These are phyloP conservation scores for Hsuehochloa calcarea DNA, from an alignment of 176 grass and related monocot genomes.

Conservation along the genomic window DNA sequence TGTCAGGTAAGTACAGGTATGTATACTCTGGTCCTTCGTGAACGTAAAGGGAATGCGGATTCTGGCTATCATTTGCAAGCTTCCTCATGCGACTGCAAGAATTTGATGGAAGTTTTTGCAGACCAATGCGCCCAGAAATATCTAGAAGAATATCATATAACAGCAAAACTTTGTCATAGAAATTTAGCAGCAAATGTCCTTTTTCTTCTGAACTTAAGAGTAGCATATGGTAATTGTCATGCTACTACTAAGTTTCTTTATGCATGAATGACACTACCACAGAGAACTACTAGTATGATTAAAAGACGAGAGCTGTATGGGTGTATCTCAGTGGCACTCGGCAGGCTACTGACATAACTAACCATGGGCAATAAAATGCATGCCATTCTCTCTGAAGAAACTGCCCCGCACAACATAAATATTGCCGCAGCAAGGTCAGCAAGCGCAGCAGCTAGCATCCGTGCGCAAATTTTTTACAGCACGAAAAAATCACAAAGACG, in stretches of 20 bases:
- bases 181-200: not conserved
- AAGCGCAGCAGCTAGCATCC: not conserved
- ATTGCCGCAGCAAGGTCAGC: not conserved
- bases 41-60: not conserved
- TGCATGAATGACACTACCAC: not conserved
- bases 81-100: not conserved
- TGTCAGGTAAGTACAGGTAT: slow-evolving; percentile 12
- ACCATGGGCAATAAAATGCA: not conserved
- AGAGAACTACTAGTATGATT: not conserved
- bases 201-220: not conserved
- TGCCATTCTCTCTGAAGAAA: slow-evolving; percentile 23
- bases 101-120: not conserved
- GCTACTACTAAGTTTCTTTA: not conserved
- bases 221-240: no score
- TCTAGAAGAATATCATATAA: not conserved
- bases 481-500: not conserved
- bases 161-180: not conserved
- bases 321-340: not conserved
- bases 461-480: not conserved
- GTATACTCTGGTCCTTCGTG: not conserved
- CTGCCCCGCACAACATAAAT: slow-evolving; percentile 15
- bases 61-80: not conserved
- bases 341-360: slow-evolving; percentile 24
- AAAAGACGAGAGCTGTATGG: not conserved
- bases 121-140: not conserved